phyloP scores from a whole-genome alignment of 73 alveolate species.

The Paramecium sonneborni region DNA sequence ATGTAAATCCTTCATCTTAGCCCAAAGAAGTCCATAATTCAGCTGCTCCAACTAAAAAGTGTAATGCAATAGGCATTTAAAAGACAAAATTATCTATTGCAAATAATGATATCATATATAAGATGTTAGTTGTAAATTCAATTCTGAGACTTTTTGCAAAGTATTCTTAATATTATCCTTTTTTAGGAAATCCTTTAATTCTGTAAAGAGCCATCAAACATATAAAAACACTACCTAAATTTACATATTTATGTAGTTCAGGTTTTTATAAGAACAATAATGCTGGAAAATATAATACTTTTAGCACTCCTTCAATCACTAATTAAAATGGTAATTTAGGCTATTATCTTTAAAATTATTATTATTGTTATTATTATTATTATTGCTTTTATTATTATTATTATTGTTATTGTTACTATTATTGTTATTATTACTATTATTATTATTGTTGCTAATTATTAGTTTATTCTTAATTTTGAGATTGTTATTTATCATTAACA shows the following conservation, averaged over 20 bases:
- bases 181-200: background rate
- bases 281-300: constrained; percentile 37
- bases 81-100: background rate
- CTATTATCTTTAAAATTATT: background rate
- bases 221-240: background rate
- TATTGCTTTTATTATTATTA: background rate
- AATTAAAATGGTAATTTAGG: background rate
- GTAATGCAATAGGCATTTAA: constrained; percentile 12
- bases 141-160: background rate
- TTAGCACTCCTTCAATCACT: constrained; percentile 44
- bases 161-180: background rate
- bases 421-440: background rate
- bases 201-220: constrained; percentile 26
- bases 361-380: background rate
- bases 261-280: background rate
- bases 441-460: background rate
- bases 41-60: constrained; percentile 37
- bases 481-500: background rate
- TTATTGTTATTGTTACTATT: background rate
- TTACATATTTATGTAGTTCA: background rate
- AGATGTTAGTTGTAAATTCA: constrained; percentile 30
- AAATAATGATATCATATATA: background rate
- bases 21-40: constrained; percentile 23
- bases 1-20: background rate
- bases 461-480: background rate